Base-by-base conservation (phyloP, 306 rosid species). In the Gastrolobium bilobum region DNA sequence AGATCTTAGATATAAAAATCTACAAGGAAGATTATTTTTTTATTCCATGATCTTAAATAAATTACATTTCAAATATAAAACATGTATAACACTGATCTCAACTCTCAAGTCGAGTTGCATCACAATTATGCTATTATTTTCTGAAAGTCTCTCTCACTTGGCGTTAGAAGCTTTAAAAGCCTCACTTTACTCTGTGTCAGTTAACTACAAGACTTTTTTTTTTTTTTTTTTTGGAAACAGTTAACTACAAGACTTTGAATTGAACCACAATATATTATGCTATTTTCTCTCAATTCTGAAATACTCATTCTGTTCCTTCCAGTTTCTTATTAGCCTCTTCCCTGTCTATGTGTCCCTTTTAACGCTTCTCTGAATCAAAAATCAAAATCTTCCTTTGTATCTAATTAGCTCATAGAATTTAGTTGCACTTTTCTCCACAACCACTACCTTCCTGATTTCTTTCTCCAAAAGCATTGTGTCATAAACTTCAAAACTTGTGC, bases 101-200 rank as follows among this genome's bases (percentile, higher is more conserved):
- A n/a, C n/a, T n/a, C n/a, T n/a, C n/a, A n/a, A n/a, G n/a, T n/a
- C n/a, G n/a, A n/a, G n/a, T n/a, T n/a, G n/a, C n/a, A n/a, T n/a
- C n/a, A n/a, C n/a, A n/a, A n/a, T n/a, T n/a, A n/a, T n/a, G n/a
- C n/a, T n/a, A n/a, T n/a, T n/a, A n/a, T n/a, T n/a, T n/a, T n/a
- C n/a, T n/a, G n/a, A n/a, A n/a, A n/a, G n/a, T 73, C 77, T 59
- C 68, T 47, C 5, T 51, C 44, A 13, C n/a, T n/a, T n/a, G n/a
- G n/a, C n/a, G n/a, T n/a, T n/a, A n/a, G n/a, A n/a, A n/a, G n/a
- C 89, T 81, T 90, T 77, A 66, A 83, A 85, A 85, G 82, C 85
- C 40, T 56, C 60, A 50, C 75, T 82, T 77, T 71, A 57, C 81
- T 81, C 73, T 31, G 31, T 14, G 31, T 4, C 70, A 31, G 13